Percentiles rank a stretch among this genome's conserved stretches.
phyloP scores from a whole-genome alignment of 495 filamentous ascomycete genomes.

The Tuber borchii region DNA sequence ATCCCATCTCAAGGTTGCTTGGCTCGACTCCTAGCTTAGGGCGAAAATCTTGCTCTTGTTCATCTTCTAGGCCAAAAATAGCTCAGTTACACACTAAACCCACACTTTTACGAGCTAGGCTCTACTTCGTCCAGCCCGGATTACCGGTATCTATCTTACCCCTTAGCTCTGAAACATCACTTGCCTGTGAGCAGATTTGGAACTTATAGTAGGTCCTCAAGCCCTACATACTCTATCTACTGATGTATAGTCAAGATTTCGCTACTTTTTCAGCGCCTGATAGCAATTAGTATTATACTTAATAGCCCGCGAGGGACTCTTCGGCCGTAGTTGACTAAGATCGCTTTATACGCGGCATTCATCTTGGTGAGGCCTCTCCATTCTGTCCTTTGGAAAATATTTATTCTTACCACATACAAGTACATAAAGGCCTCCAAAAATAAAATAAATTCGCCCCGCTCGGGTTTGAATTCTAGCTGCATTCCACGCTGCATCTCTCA shows the following conservation, averaged over 20 bases:
- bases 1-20: too few species aligned
- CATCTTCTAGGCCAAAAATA: conserved; percentile 32
- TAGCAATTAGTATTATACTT: neutral
- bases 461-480: neutral
- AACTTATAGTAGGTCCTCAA: neutral
- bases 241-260: neutral
- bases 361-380: neutral
- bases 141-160: neutral
- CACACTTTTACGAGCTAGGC: neutral
- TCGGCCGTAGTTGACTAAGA: neutral
- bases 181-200: neutral
- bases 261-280: neutral
- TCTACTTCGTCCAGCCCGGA: neutral
- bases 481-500: neutral
- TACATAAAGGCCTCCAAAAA: neutral
- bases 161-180: neutral
- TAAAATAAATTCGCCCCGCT: neutral
- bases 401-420: neutral
- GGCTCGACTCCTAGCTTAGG: too few species aligned
- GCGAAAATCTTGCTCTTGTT: conserved; percentile 1
- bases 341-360: neutral
- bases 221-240: neutral
- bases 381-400: neutral
- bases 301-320: neutral
- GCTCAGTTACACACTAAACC: conserved; percentile 27